Evolutionary conservation across 257 asterid species (phyloP).

Genomic region (Mitragyna speciosa): DNA sequence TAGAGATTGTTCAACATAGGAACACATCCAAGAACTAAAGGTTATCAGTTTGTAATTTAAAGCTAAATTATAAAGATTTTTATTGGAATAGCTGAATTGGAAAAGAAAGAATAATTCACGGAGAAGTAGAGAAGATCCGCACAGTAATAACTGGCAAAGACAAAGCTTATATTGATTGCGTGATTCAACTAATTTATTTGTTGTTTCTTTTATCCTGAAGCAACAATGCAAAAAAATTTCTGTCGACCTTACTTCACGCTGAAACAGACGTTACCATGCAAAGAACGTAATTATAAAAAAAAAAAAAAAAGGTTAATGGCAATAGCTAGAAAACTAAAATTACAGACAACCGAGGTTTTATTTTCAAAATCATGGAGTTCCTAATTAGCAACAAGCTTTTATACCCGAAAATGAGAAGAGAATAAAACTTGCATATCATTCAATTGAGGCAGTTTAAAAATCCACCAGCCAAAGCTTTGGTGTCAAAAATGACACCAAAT

Average conservation of each 20-base stretch:
- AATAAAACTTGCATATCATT: neutral
- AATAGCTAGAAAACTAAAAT: neutral
- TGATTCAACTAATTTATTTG: too few species aligned
- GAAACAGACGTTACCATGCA: neutral
- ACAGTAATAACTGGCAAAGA: neutral
- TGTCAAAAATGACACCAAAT: neutral
- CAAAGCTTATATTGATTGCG: neutral
- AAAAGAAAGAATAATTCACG: neutral
- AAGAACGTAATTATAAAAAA: neutral
- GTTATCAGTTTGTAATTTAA: too few species aligned
- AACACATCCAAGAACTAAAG: too few species aligned
- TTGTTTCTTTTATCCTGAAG: neutral
- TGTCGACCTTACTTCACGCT: neutral
- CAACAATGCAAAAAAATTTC: neutral
- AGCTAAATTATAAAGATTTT: neutral
- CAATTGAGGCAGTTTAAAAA: neutral
- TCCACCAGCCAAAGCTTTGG: neutral
- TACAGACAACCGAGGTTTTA: neutral
- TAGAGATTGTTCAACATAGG: too few species aligned
- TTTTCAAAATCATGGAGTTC: too few species aligned
- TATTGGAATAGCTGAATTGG: neutral
- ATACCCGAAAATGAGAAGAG: neutral
- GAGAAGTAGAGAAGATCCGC: neutral
- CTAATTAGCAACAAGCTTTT: neutral
- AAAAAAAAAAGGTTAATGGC: neutral